Percentiles rank a stretch among this genome's conserved stretches.
phyloP scores from a whole-genome alignment of 1,139 yeast species.

The Pichia sp. region DNA sequence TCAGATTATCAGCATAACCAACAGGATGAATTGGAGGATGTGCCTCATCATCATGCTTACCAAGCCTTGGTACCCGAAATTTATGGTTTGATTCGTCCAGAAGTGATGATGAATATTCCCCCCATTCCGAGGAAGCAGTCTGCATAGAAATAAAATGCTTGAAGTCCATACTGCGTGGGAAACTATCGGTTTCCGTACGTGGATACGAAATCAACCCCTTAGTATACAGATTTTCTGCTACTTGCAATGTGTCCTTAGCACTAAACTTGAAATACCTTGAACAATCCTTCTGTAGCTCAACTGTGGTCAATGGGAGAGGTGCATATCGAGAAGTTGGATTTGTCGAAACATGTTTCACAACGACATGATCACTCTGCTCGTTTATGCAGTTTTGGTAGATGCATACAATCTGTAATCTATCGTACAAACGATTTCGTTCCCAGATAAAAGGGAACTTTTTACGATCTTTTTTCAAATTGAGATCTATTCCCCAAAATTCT shows the following conservation, averaged over 20 bases:
- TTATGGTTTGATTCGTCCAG: conserved; percentile 35
- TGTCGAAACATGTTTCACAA: conserved; percentile 47
- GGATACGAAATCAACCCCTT: conserved; percentile 90
- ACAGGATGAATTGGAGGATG: conserved; percentile 99
- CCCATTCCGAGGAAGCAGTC: conserved; percentile 46
- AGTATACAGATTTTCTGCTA: conserved; percentile 84
- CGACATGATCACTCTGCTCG: conserved; percentile 40
- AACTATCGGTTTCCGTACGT: conserved; percentile 92
- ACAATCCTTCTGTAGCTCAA: conserved; percentile 88
- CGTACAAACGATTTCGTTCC: conserved; percentile 70
- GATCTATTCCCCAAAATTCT: conserved; percentile 69
- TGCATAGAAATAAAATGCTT: conserved; percentile 58
- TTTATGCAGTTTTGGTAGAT: conserved; percentile 64
- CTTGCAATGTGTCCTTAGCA: conserved; percentile 75
- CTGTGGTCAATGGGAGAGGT: conserved; percentile 92
- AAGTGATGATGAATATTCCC: conserved; percentile 38
- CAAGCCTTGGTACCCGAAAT: conserved; percentile 66
- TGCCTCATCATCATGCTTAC: conserved; percentile 86
- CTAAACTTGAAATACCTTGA: conserved; percentile 67
- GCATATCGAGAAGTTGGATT: conserved; percentile 72
- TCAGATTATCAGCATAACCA: conserved; percentile 48
- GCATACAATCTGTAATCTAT: conserved; percentile 57
- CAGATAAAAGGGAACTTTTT: conserved; percentile 50
- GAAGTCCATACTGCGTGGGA: conserved; percentile 73
- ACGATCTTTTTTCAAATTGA: conserved; percentile 46